Evolutionary conservation across 176 grass and related monocot species (phyloP), one percentile per base, ranked within the genome.

Genomic region (Hsuehochloa calcarea): DNA sequence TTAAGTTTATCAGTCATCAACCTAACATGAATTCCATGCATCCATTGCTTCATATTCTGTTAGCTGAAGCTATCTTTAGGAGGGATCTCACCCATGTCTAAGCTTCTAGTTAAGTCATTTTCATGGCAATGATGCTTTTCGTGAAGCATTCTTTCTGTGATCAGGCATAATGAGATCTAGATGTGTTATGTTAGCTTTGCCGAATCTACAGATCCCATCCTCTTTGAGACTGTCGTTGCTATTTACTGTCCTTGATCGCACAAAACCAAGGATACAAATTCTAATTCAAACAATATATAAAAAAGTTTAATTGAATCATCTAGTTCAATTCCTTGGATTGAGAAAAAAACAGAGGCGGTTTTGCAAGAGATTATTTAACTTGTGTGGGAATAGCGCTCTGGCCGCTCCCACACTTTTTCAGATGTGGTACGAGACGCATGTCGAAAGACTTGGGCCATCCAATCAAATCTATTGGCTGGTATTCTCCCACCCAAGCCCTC

Each of bases 181-280:
- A 60, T 60, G 56, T 60, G 22, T 11, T 60, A 59, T 59, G 52
- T 10, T 23, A 23, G n/a, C 41, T 26, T 71, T 3, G 11, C 68
- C 20, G 23, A 47, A 72, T 27, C 12, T 72, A 6, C 43, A 72
- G 69, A 72, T 47, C 45, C n/a, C 12, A 47, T n/a, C 23, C 41
- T 46, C 22, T 23, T 23, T 10, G 7, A 26, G 41, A 46, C 23
- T 47, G 23, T 9, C 43, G 5, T n/a, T 56, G 23, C 22, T 72
- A n/a, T 27, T 49, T 73, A 14, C 8, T 49, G 44, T 49, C 44
- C 70, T 49, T 35, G 25, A 49, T 34, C 62, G 40, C 59, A 27
- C 25, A 84, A 84, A 55, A 82, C 26, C 17, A 66, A 35, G 64
- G 5, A 68, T 38, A 39, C 15, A 72, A 61, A 59, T n/a, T 82